These are phyloP conservation scores for Pythium scleroteichum DNA, from an alignment of 352 stramenopile genomes.

Conservation along the genomic window DNA sequence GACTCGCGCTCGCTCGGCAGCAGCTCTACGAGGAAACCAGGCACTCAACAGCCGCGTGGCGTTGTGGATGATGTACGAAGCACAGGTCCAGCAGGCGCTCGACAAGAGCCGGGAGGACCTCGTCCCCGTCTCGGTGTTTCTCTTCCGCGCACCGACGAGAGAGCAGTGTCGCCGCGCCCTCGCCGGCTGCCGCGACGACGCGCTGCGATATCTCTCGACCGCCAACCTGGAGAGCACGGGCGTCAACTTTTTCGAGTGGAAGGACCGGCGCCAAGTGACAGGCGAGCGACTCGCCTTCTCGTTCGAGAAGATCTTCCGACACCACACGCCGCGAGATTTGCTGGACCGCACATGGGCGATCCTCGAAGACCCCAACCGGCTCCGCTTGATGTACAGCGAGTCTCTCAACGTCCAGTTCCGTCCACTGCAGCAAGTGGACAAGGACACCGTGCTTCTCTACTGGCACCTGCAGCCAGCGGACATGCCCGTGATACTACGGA, in stretches of 20 bases:
- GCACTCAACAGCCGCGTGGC: not conserved
- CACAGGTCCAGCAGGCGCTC: constrained; percentile 9
- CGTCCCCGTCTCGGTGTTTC: not conserved
- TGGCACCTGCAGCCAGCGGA: not conserved
- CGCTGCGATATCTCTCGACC: not conserved
- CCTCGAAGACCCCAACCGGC: not conserved
- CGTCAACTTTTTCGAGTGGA: constrained; percentile 15
- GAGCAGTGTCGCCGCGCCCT: not conserved
- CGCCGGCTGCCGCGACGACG: not conserved
- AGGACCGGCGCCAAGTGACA: not conserved
- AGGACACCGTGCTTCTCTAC: constrained; percentile 17
- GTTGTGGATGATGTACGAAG: constrained; percentile 14
- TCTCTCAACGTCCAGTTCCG: constrained; percentile 6
- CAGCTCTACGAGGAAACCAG: constrained; percentile 12
- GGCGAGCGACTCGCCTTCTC: constrained; percentile 6
- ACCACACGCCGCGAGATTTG: constrained; percentile 3
- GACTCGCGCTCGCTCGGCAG: constrained; percentile 7
- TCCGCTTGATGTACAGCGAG: constrained; percentile 14
- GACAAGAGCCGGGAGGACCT: not conserved
- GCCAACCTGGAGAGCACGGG: not conserved
- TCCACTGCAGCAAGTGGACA: constrained; percentile 14
- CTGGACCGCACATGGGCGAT: constrained; percentile 14
- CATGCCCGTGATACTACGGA: constrained; percentile 4
- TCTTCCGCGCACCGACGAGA: not conserved
- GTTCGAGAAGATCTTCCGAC: constrained; percentile 11